A percentile compares a stretch with the other conserved stretches of the same genome.
Evolutionary conservation across 139 green algal species (phyloP).

Genomic region (Microglena sp.): DNA sequence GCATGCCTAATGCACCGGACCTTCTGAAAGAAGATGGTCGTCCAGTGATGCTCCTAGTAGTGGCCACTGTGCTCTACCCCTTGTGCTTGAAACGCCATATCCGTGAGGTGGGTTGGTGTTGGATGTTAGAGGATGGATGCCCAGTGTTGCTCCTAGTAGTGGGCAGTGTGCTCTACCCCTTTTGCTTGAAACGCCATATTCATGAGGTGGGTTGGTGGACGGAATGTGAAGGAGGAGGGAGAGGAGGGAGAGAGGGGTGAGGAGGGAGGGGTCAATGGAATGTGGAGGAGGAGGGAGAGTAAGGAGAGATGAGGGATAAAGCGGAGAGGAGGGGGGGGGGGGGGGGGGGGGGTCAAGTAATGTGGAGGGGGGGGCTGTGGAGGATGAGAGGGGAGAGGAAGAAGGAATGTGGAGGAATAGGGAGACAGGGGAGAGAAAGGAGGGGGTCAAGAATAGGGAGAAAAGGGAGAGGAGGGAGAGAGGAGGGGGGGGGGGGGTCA

Average conservation of each 20-base stretch:
- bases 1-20: slow-evolving; percentile 4
- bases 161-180: background rate
- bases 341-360: background rate
- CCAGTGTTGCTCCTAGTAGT: background rate
- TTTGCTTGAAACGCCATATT: background rate
- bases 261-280: background rate
- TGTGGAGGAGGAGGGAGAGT: background rate
- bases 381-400: background rate
- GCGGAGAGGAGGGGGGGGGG: background rate
- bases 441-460: background rate
- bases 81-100: too few relatives aligned
- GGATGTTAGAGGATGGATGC: background rate
- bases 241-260: background rate
- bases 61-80: slow-evolving; percentile 46
- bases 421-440: background rate
- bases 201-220: background rate
- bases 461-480: background rate
- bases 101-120: slow-evolving; percentile 24
- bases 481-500: background rate
- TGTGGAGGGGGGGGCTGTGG: background rate
- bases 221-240: background rate
- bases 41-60: slow-evolving; percentile 41
- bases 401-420: background rate
- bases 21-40: slow-evolving; percentile 36
- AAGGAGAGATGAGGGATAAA: background rate